These are phyloP conservation scores for Solanum habrochaites DNA, from an alignment of 257 asterid species.

Conservation along the genomic window DNA sequence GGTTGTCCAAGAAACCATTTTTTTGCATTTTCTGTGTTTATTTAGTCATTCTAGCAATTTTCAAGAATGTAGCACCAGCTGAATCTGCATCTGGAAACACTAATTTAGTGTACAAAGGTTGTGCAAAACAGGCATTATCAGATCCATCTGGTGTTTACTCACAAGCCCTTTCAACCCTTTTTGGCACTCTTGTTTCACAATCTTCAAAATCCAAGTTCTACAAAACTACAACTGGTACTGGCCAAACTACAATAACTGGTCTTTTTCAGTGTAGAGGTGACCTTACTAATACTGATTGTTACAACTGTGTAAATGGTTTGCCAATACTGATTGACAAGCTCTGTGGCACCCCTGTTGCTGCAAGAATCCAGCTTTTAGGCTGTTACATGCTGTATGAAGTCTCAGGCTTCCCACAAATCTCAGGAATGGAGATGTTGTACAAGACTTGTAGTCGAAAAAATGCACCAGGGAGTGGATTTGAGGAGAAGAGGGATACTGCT, in stretches of 20 bases:
- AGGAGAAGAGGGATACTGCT: constrained; percentile 79
- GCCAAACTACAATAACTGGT: constrained; percentile 60
- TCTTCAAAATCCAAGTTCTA: constrained; percentile 73
- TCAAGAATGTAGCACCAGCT: constrained; percentile 21
- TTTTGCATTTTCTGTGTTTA: constrained; percentile 20
- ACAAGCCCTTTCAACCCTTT: constrained; percentile 76
- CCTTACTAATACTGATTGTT: constrained; percentile 75
- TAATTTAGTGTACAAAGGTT: constrained; percentile 77
- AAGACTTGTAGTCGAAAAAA: constrained; percentile 73
- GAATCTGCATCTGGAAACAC: constrained; percentile 56
- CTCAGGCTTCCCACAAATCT: constrained; percentile 68
- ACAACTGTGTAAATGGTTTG: constrained; percentile 63
- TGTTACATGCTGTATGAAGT: constrained; percentile 91
- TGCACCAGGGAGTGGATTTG: constrained; percentile 70
- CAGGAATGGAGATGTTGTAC: constrained; percentile 89
- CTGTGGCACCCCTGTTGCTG: constrained; percentile 72
- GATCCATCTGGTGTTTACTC: constrained; percentile 89
- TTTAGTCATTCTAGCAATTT: constrained; percentile 17
- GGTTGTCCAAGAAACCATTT: constrained; percentile 23
- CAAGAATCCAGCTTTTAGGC: constrained; percentile 84
- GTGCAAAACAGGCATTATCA: constrained; percentile 71
- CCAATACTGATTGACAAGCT: constrained; percentile 84
- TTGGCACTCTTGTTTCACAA: constrained; percentile 72
- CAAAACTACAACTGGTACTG: constrained; percentile 60
- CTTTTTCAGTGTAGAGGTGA: constrained; percentile 93